Percentiles rank a stretch among this genome's conserved stretches.
These are phyloP conservation scores for Cercospora sesami DNA, from an alignment of 2,329 filamentous ascomycete species.

Conservation along the genomic window DNA sequence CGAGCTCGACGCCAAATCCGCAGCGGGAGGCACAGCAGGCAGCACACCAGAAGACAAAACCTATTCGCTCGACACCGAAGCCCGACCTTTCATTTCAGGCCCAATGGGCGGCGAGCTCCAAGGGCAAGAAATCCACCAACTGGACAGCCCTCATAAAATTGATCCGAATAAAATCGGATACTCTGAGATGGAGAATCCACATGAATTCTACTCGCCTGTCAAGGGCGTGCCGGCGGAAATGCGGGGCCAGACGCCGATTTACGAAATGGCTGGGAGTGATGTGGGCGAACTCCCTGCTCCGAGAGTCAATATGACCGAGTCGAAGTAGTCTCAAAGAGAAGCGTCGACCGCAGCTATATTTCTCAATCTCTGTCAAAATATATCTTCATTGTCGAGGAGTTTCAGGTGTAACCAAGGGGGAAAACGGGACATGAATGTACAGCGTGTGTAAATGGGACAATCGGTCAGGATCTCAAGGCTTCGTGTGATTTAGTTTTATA, in stretches of 20 bases:
- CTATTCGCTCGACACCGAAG: constrained; percentile 18
- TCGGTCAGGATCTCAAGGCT: neutral
- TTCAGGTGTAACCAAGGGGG: neutral
- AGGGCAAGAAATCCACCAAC: constrained; percentile 39
- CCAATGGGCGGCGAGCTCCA: constrained; percentile 40
- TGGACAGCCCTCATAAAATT: constrained; percentile 34
- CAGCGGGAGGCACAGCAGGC: constrained; percentile 22
- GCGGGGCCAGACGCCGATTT: constrained; percentile 34
- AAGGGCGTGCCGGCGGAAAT: constrained; percentile 30
- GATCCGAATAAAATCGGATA: constrained; percentile 39
- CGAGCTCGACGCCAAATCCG: constrained; percentile 36
- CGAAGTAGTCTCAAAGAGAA: neutral
- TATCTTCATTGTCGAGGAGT: neutral
- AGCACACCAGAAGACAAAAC: constrained; percentile 1
- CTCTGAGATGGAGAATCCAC: constrained; percentile 36
- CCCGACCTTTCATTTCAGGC: constrained; percentile 31
- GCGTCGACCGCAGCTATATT: neutral
- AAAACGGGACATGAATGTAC: neutral
- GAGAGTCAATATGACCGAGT: constrained; percentile 8
- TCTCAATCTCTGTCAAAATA: neutral
- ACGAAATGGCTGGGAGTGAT: constrained; percentile 36
- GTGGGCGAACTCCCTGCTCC: constrained; percentile 31
- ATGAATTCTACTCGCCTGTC: constrained; percentile 25
- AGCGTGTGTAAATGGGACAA: neutral
- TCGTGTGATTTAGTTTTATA: neutral